Percentiles rank a stretch among this genome's conserved stretches.
phyloP scores from a whole-genome alignment of 345 rosid species.

The Rhodomyrtus tomentosa region DNA sequence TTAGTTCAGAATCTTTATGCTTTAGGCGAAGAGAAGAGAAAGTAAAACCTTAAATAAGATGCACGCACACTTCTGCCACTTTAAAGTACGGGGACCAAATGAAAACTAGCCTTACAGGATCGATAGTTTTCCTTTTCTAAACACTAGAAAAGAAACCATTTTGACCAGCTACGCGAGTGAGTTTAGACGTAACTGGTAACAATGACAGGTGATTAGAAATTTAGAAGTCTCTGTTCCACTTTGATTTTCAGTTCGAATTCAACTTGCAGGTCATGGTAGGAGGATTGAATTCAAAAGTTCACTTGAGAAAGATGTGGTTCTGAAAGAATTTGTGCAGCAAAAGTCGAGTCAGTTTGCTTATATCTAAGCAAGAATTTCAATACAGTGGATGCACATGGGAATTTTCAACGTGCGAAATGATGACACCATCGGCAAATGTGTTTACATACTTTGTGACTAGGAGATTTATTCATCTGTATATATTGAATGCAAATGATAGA shows the following conservation, averaged over 20 bases:
- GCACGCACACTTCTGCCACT: too few relatives aligned
- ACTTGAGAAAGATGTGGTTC: conserved; percentile 5
- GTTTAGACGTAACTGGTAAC: neutral
- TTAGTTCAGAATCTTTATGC: neutral
- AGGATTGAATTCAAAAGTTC: conserved; percentile 9
- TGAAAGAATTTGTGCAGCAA: conserved; percentile 6
- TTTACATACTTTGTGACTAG: neutral
- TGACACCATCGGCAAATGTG: neutral
- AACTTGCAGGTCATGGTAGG: conserved; percentile 18
- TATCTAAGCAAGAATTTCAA: neutral
- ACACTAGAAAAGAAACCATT: neutral
- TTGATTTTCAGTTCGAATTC: neutral
- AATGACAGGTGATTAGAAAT: neutral
- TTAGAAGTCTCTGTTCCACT: neutral
- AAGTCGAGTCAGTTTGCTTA: neutral
- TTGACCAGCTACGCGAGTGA: neutral
- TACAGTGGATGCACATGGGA: neutral
- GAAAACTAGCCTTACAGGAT: neutral
- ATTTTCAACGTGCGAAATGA: neutral
- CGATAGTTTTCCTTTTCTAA: neutral
- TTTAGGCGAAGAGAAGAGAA: neutral
- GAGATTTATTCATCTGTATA: neutral
- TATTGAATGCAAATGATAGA: neutral
- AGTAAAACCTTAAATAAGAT: too few relatives aligned
- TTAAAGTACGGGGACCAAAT: neutral